These are phyloP conservation scores for Gossypium turneri DNA, from an alignment of 345 rosid species.

Conservation along the genomic window DNA sequence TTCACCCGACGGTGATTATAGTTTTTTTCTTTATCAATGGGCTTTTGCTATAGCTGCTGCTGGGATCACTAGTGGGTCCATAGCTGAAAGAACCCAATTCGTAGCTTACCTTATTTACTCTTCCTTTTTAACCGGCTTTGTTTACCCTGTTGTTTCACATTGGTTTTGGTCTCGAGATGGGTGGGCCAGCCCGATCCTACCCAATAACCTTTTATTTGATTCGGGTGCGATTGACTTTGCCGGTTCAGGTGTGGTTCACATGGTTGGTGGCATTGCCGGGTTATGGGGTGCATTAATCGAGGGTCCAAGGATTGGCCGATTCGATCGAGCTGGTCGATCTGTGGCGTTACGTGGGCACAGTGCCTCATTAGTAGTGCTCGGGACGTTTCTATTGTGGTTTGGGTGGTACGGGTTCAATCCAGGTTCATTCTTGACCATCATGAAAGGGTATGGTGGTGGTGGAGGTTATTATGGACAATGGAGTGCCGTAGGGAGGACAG, in stretches of 20 bases:
- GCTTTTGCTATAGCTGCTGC: constrained; percentile 78
- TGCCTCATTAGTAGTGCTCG: constrained; percentile 65
- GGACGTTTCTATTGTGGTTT: constrained; percentile 69
- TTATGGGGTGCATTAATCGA: constrained; percentile 68
- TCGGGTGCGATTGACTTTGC: constrained; percentile 75
- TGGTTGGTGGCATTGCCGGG: constrained; percentile 82
- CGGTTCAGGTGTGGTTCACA: constrained; percentile 77
- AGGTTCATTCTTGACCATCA: constrained; percentile 52
- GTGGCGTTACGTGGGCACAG: constrained; percentile 65
- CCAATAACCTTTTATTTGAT: constrained; percentile 35
- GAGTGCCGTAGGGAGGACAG: constrained; percentile 77
- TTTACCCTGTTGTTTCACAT: constrained; percentile 64
- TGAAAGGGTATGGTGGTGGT: constrained; percentile 28
- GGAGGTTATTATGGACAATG: constrained; percentile 62
- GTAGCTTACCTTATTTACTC: constrained; percentile 71
- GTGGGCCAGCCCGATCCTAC: constrained; percentile 51
- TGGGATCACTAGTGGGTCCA: constrained; percentile 77
- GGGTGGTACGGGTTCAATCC: constrained; percentile 91
- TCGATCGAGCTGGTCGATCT: constrained; percentile 38
- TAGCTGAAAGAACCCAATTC: constrained; percentile 78
- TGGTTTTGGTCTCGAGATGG: constrained; percentile 79
- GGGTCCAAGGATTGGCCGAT: constrained; percentile 76
- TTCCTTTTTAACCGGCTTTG: constrained; percentile 63
- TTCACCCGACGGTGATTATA: constrained; percentile 32
- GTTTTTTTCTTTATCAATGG: constrained; percentile 75